Percentiles rank a stretch among this genome's conserved stretches.
These are phyloP conservation scores for Grosmannia huntii DNA, from an alignment of 2,329 filamentous ascomycete species.

Conservation along the genomic window DNA sequence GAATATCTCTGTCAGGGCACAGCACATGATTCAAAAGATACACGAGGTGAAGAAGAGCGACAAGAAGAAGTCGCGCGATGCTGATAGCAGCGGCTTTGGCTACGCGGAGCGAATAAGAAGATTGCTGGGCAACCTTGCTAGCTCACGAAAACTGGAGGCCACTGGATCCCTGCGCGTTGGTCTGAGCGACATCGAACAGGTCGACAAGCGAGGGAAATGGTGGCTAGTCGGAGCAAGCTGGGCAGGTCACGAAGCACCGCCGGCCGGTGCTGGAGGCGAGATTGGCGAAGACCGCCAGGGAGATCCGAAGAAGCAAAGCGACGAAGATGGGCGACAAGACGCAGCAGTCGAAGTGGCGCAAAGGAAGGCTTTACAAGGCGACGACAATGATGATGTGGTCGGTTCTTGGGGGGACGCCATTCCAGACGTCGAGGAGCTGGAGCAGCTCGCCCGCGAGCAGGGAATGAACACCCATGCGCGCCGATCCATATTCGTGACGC, in stretches of 20 bases:
- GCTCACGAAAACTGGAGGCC: conserved; percentile 51
- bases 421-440: conserved; percentile 50
- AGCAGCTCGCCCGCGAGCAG: conserved; percentile 57
- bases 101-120: conserved; percentile 86
- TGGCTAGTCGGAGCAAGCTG: conserved; percentile 98
- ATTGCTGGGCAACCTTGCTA: conserved; percentile 60
- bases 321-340: conserved; percentile 1
- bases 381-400: conserved; percentile 18
- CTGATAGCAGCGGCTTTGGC: conserved; percentile 54
- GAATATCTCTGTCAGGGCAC: conserved; percentile 73
- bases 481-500: conserved; percentile 81
- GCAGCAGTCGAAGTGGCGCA: conserved; percentile 14
- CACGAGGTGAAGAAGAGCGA: conserved; percentile 91
- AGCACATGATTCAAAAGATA: conserved; percentile 96
- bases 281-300: conserved; percentile 16
- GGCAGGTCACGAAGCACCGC: conserved; percentile 27
- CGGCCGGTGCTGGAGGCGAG: neutral
- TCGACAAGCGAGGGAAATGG: conserved; percentile 88
- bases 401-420: conserved; percentile 33
- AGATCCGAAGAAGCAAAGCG: conserved; percentile 5
- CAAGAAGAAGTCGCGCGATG: conserved; percentile 45
- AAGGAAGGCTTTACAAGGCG: conserved; percentile 18
- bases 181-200: conserved; percentile 68
- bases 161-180: conserved; percentile 73
- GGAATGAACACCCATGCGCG: conserved; percentile 80